Conservation (phyloP, 176 grass and related monocot genomes). For the Zea mays region Zm-B73-REFERENCE-NAM-5.0 NC_050097.1:113361001-113361500, state of each 20-base stretch:
- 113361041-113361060: not conserved
- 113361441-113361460: slow-evolving; percentile 54
- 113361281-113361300: not conserved
- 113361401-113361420: slow-evolving; percentile 61
- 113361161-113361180: not conserved
- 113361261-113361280: not conserved
- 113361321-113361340: not conserved
- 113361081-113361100: not conserved
- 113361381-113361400: slow-evolving; percentile 55
- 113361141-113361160: not conserved
- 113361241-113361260: not conserved
- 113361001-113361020: not conserved
- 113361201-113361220: not conserved
- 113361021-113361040: not conserved
- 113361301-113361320: not conserved
- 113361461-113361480: not conserved
- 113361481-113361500: not conserved
- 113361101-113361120: not conserved
- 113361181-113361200: not conserved
- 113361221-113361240: not conserved
- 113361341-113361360: not conserved
- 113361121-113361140: slow-evolving; percentile 13
- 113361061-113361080: not conserved
- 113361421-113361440: slow-evolving; percentile 76
- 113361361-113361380: not conserved